Evolutionary conservation across 768 basidiomycete genomes (phyloP).

Genomic region (Mrakia blollopis): DNA sequence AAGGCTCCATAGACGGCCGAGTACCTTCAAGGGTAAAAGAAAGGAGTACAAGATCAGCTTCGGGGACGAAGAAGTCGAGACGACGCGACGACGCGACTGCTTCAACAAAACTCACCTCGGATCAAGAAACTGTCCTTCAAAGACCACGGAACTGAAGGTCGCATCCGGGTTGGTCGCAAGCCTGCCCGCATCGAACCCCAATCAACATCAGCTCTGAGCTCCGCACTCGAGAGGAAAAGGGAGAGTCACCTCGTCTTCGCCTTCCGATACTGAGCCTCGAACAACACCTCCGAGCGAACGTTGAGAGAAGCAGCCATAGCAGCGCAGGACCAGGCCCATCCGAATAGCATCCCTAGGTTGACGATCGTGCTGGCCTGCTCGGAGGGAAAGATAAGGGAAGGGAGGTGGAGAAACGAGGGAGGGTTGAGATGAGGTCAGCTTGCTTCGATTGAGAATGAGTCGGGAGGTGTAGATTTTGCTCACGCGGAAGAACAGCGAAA

Average conservation of each 20-base stretch:
- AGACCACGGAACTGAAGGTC: slow-evolving; percentile 48
- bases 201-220: background rate
- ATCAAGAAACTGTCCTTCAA: slow-evolving; percentile 54
- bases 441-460: no score
- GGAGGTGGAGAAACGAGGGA: background rate
- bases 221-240: background rate
- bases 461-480: slow-evolving; percentile 35
- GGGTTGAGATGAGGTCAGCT: no score
- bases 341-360: slow-evolving; percentile 50
- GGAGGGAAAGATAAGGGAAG: background rate
- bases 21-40: background rate
- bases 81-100: background rate
- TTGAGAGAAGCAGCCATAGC: slow-evolving; percentile 54
- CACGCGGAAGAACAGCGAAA: slow-evolving; percentile 53
- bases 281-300: slow-evolving; percentile 41
- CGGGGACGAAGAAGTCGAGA: background rate
- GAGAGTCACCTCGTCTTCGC: slow-evolving; percentile 37
- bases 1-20: slow-evolving; percentile 53
- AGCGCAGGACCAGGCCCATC: slow-evolving; percentile 56
- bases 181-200: slow-evolving; percentile 21
- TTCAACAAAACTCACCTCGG: slow-evolving; percentile 31
- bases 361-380: slow-evolving; percentile 48
- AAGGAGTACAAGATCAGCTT: background rate
- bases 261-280: slow-evolving; percentile 30
- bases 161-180: slow-evolving; percentile 44